Evolutionary conservation across 2,329 filamentous ascomycete species (phyloP), one percentile per base, ranked within the genome.

Genomic region (Aspergillus fumigatus): DNA sequence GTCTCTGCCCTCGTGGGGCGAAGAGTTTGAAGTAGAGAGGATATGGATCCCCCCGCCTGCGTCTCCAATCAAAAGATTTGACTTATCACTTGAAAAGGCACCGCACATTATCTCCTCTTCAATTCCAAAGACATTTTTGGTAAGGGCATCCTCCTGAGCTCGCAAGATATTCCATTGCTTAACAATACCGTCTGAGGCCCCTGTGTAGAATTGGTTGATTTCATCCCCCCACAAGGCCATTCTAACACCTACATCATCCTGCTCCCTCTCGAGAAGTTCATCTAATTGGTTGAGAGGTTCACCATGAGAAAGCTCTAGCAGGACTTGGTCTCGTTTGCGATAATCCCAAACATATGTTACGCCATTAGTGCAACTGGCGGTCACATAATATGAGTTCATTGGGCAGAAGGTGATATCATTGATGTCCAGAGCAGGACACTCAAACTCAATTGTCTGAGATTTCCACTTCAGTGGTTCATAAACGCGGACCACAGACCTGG

Each of bases 291-390:
- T 78, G 1, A 84, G 63, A 0, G 83, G 79, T 0, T 68, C 63
- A 0, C 79, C 82, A 62, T 87, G 84, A 1, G 62, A 60, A 2
- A 87, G 70, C 8, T 66, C 68, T 55, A 82, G 81, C 0, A 86
- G 65, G 9, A 80, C 72, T 17, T 67, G 59, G 38, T 77, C 70
- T 0, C 75, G 73, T 14, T 70, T 70, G 1, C 84, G 80, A 27
- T 75, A 67, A 65, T 87, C 84, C 83, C 84, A 87, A 4, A 87
- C 73, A 66, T 86, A 86, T 0, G 82, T 81, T 29, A 74, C 74
- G 2, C 84, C 82, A 66, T 85, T 78, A 0, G 84, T 87, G 59
- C 84, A 85, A 10, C 83, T 83, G 11, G 82, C 83, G 7, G 82
- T 81, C 11, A 86, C 71, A 54, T 84, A 74, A 40, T 79, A 76